Conservation (phyloP, 495 filamentous ascomycete species). For the Annulohypoxylon bovei region DNA sequence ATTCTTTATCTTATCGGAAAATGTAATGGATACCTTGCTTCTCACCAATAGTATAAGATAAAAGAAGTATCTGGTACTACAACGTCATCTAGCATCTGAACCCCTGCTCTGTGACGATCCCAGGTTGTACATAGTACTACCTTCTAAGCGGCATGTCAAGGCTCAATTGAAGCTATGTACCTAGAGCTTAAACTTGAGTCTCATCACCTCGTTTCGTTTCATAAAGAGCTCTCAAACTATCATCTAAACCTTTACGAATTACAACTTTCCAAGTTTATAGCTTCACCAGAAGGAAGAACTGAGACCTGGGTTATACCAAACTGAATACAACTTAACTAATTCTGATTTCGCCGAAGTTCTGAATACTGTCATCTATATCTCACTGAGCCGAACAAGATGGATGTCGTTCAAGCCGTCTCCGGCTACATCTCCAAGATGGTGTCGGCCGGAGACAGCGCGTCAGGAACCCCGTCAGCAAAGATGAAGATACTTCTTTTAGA, state of each 20-base stretch:
- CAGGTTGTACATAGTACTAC: neutral
- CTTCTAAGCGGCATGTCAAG: constrained; percentile 19
- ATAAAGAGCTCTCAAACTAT: neutral
- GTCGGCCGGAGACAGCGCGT: constrained; percentile 78
- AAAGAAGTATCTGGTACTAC: constrained; percentile 9
- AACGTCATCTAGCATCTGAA: constrained; percentile 31
- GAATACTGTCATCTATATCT: neutral
- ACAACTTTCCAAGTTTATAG: neutral
- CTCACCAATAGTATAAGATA: neutral
- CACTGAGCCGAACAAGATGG: constrained; percentile 67
- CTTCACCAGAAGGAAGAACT: neutral
- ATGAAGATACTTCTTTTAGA: constrained; percentile 99
- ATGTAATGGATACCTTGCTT: constrained; percentile 18
- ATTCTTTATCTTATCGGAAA: constrained; percentile 46
- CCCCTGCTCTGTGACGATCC: constrained; percentile 39
- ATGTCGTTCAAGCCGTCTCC: constrained; percentile 89
- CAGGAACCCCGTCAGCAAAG: constrained; percentile 80
- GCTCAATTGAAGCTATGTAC: constrained; percentile 10
- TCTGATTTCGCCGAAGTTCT: neutral
- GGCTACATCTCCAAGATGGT: constrained; percentile 99
- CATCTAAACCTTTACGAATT: neutral
- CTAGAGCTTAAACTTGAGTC: neutral
- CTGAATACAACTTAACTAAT: neutral
- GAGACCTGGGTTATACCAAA: neutral
- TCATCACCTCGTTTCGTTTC: neutral